phyloP scores from a whole-genome alignment of 805 yeast species.

The Tetrapisispora nanseiensis region DNA sequence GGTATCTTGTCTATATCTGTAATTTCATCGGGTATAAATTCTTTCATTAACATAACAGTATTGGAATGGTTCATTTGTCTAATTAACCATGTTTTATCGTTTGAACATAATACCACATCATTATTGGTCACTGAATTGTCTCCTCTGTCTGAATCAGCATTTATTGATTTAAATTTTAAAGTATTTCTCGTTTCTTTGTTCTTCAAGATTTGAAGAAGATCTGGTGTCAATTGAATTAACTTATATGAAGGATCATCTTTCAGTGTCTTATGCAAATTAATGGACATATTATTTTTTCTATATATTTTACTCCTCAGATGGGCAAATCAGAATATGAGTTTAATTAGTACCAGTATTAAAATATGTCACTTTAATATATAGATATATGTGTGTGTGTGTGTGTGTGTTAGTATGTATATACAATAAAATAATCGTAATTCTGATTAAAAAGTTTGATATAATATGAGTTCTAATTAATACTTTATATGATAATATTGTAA shows the following conservation, averaged over 20 bases:
- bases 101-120: conserved; percentile 55
- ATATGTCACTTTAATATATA: too few relatives aligned
- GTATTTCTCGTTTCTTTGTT: conserved; percentile 4
- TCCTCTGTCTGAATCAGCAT: background rate
- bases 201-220: conserved; percentile 32
- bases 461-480: too few relatives aligned
- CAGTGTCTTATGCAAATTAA: conserved; percentile 9
- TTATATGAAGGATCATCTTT: conserved; percentile 32
- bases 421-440: too few relatives aligned
- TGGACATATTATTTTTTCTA: background rate
- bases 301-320: too few relatives aligned
- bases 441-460: too few relatives aligned
- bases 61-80: conserved; percentile 84
- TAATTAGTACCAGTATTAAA: too few relatives aligned
- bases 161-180: conserved; percentile 24
- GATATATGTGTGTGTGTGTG: too few relatives aligned
- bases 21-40: conserved; percentile 17
- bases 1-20: conserved; percentile 10
- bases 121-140: conserved; percentile 19
- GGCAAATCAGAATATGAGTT: too few relatives aligned
- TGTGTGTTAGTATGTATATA: too few relatives aligned
- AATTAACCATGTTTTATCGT: conserved; percentile 47
- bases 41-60: conserved; percentile 49
- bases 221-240: conserved; percentile 45
- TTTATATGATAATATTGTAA: background rate